These are phyloP conservation scores for Aulographum hederae DNA, from an alignment of 2,329 filamentous ascomycete genomes.

Conservation along the genomic window DNA sequence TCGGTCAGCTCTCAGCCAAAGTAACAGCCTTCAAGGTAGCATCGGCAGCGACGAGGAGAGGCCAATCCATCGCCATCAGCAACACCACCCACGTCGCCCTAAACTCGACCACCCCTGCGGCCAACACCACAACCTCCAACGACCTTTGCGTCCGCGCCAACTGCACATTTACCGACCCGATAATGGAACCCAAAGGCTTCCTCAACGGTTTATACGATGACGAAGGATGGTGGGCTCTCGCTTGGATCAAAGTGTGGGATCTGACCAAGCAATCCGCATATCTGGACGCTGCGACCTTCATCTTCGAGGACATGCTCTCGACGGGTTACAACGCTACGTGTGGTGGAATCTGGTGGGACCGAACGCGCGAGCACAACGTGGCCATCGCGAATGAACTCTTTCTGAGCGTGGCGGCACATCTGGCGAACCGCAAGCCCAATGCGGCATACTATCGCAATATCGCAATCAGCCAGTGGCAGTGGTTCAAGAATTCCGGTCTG, in stretches of 20 bases:
- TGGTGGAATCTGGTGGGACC: constrained; percentile 32
- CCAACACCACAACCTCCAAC: too few relatives aligned
- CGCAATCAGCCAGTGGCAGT: constrained; percentile 30
- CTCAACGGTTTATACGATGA: constrained; percentile 32
- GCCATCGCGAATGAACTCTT: constrained; percentile 41
- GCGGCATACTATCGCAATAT: constrained; percentile 23
- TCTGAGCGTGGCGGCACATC: constrained; percentile 33
- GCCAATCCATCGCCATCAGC: background rate
- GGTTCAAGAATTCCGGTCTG: constrained; percentile 31
- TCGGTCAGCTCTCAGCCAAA: background rate
- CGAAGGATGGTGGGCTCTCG: constrained; percentile 30
- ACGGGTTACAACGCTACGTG: constrained; percentile 24
- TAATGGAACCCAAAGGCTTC: constrained; percentile 10
- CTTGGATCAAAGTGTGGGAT: constrained; percentile 37
- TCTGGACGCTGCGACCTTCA: constrained; percentile 26
- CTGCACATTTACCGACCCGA: too few relatives aligned
- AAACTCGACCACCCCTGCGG: too few relatives aligned
- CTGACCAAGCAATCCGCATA: constrained; percentile 26
- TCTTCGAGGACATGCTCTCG: constrained; percentile 27
- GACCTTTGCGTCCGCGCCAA: background rate
- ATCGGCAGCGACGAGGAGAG: too few relatives aligned
- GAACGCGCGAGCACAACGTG: constrained; percentile 16
- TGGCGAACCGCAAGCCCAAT: constrained; percentile 30
- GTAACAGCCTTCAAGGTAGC: too few relatives aligned
- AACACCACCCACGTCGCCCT: too few relatives aligned